Conservation (phyloP, 371 early-diverging fungal species). For the Mucor circinelloides region DNA sequence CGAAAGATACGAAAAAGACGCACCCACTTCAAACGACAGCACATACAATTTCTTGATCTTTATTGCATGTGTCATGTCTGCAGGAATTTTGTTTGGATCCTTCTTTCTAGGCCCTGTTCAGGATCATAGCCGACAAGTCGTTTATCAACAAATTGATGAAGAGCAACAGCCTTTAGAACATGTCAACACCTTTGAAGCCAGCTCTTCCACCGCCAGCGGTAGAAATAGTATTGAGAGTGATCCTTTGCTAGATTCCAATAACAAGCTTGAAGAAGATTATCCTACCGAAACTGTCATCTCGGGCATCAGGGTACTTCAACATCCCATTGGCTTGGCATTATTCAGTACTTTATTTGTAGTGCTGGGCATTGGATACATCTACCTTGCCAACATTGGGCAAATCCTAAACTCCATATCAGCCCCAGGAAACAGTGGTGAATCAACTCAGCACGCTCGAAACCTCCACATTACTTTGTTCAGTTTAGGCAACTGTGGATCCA, state of each 20-base stretch:
- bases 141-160: slow-evolving; percentile 10
- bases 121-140: not conserved
- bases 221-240: not conserved
- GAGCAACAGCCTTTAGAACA: not conserved
- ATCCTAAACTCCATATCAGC: slow-evolving; percentile 31
- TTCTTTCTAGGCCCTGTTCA: slow-evolving; percentile 35
- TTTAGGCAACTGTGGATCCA: slow-evolving; percentile 48
- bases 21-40: slow-evolving; percentile 15
- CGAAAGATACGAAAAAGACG: slow-evolving; percentile 11
- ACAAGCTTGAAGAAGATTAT: slow-evolving; percentile 6
- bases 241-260: not conserved
- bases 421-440: not conserved
- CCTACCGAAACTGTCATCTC: slow-evolving; percentile 12
- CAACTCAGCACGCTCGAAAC: slow-evolving; percentile 37
- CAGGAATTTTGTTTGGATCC: slow-evolving; percentile 33
- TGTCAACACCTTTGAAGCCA: not conserved
- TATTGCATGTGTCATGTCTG: slow-evolving; percentile 28
- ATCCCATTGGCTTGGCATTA: slow-evolving; percentile 40
- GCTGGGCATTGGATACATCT: slow-evolving; percentile 50
- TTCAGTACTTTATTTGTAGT: slow-evolving; percentile 39
- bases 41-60: slow-evolving; percentile 43
- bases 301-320: slow-evolving; percentile 30
- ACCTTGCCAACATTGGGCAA: slow-evolving; percentile 45
- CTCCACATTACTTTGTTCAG: slow-evolving; percentile 47
- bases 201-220: not conserved